Conservation (phyloP, 192 early-diverging fungal species). For the Linnemannia zychae region DNA sequence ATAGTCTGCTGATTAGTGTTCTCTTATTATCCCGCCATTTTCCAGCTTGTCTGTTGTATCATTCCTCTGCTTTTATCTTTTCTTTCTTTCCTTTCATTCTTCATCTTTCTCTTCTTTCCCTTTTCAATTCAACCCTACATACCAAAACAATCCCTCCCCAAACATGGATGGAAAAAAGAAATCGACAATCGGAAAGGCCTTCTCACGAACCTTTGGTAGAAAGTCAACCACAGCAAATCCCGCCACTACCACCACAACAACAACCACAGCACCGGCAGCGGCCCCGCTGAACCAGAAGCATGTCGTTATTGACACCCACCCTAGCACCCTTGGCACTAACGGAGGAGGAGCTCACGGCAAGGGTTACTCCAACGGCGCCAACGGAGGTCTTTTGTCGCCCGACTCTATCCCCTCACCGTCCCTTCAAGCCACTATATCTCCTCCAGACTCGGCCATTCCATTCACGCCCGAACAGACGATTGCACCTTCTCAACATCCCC, state of each 20-base stretch:
- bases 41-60: too few species aligned
- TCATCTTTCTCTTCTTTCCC: not conserved
- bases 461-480: not conserved
- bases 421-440: not conserved
- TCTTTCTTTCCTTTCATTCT: not conserved
- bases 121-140: not conserved
- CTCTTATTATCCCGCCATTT: not conserved
- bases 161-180: slow-evolving; percentile 9
- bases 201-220: slow-evolving; percentile 9
- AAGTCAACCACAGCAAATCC: not conserved
- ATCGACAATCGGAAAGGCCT: slow-evolving; percentile 25
- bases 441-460: not conserved
- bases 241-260: not conserved
- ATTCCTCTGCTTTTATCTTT: not conserved
- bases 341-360: slow-evolving; percentile 1
- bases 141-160: not conserved
- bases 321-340: slow-evolving; percentile 1
- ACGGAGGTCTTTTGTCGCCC: not conserved
- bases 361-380: not conserved
- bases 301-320: slow-evolving; percentile 14
- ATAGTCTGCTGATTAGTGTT: not conserved
- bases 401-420: not conserved
- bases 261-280: not conserved
- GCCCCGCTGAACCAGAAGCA: not conserved
- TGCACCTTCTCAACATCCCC: not conserved